Conservation (phyloP, 345 rosid species). For the Salix viminalis region DNA sequence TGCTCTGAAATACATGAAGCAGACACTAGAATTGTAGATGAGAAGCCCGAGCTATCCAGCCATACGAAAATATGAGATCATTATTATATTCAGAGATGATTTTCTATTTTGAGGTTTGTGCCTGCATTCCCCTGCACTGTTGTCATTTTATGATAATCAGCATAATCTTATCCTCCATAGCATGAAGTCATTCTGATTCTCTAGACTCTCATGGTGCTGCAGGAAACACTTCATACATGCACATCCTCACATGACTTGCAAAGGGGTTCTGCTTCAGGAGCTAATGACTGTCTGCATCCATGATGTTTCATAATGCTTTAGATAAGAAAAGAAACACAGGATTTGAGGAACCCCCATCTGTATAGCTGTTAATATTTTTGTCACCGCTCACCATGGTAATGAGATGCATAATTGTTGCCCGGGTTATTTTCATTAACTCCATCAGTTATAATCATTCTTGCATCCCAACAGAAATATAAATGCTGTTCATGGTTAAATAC, state of each 20-base stretch:
- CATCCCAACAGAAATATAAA: not conserved
- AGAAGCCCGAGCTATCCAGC: conserved; percentile 7
- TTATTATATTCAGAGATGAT: not conserved
- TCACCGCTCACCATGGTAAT: not conserved
- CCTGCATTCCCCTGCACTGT: not conserved
- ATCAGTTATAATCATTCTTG: not conserved
- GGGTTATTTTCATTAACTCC: conserved; percentile 8
- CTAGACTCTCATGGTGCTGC: conserved; percentile 1
- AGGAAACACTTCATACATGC: conserved; percentile 11
- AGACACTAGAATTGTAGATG: conserved; percentile 41
- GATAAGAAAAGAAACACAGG: not conserved
- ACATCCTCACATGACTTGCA: not conserved
- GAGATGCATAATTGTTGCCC: no score
- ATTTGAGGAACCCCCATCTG: not conserved
- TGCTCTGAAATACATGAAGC: conserved; percentile 88
- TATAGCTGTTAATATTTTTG: not conserved
- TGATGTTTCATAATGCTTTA: not conserved
- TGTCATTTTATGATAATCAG: not conserved
- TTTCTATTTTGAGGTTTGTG: conserved; percentile 25
- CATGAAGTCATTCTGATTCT: not conserved
- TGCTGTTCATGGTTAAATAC: not conserved
- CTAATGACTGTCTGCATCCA: not conserved
- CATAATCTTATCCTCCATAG: not conserved
- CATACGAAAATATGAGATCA: conserved; percentile 1
- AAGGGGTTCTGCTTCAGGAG: not conserved